Base-by-base conservation (phyloP, 192 early-diverging fungal species). In the Lobosporangium transversale region DNA sequence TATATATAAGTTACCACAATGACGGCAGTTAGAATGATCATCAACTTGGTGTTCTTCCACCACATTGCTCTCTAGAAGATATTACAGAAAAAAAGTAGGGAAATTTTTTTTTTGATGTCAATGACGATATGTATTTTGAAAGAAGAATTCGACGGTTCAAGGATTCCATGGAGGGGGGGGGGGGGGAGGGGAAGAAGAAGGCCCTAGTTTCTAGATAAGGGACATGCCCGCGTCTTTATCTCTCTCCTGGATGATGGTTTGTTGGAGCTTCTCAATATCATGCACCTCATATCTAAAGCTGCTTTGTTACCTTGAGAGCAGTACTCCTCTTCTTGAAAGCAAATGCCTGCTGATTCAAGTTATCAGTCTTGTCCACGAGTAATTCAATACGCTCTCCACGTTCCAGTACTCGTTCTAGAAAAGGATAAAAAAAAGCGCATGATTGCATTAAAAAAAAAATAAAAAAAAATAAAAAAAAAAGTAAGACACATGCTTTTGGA, bases 1-100 rank as follows among this genome's bases (percentile, higher is more conserved):
- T 36, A 17, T 33, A 24, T 40, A 15, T 29, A 36, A 53, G 85
- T 84, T 80, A 85, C 83, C 21, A 89, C 62, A 14, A 80, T 66
- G 12, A 84, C 91, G 20, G 84, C 78, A 24, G 73, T 88, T 49
- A 95, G 74, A 31, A 89, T 83, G 33, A 85, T 86, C 86, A 94
- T 89, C 36, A 95, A 79, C 79, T 91, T 92, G 45, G 91, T 91
- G 83, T 96, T 96, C 74, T 96, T 95, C 94, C 94, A 97, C 94
- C 94, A 97, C 91, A 94, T 93, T 62, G 88, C 84, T 42, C 94
- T 85, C 78, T 86, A 70, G 20, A 31, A 27, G 40, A 31, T 27
- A 49, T 2, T 1, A 45, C 33, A 32, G 32, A 52, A 21, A 29
- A 27, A 81, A 36, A 29, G 17, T 14, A 47, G 35, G n/a, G 29